Conservation (phyloP, 2,329 filamentous ascomycete species). For the Cadophora sp. region DNA sequence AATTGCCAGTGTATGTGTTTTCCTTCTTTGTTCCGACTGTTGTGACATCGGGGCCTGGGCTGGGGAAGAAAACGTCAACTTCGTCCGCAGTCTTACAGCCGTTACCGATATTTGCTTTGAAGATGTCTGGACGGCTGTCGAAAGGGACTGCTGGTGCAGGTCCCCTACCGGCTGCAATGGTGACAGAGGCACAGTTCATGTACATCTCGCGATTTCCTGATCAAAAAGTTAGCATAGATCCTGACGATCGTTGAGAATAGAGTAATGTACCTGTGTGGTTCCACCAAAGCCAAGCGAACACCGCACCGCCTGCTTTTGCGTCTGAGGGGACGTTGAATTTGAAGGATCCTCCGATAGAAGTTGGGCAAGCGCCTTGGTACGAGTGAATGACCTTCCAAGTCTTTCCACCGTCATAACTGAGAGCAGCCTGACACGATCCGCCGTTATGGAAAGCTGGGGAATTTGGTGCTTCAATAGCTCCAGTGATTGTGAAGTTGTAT, state of each 20-base stretch:
- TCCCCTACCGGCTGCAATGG: conserved; percentile 48
- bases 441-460: conserved; percentile 54
- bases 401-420: conserved; percentile 64
- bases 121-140: conserved; percentile 59
- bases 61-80: conserved; percentile 59
- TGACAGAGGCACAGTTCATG: conserved; percentile 68
- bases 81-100: conserved; percentile 56
- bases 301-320: conserved; percentile 33
- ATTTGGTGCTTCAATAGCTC: conserved; percentile 42
- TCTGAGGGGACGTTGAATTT: conserved; percentile 43
- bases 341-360: conserved; percentile 32
- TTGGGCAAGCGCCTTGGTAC: conserved; percentile 45
- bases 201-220: conserved; percentile 69
- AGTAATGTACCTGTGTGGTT: conserved; percentile 1
- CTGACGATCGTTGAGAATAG: too few species aligned
- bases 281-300: conserved; percentile 57
- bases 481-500: conserved; percentile 59
- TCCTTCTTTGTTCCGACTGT: conserved; percentile 21
- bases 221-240: too few species aligned
- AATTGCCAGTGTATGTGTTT: conserved; percentile 37
- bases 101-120: conserved; percentile 63
- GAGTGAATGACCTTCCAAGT: conserved; percentile 67
- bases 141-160: conserved; percentile 47
- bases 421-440: conserved; percentile 65
- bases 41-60: conserved; percentile 56